Conservation (phyloP, 129 eudicot species). For the Arctium lappa region DNA sequence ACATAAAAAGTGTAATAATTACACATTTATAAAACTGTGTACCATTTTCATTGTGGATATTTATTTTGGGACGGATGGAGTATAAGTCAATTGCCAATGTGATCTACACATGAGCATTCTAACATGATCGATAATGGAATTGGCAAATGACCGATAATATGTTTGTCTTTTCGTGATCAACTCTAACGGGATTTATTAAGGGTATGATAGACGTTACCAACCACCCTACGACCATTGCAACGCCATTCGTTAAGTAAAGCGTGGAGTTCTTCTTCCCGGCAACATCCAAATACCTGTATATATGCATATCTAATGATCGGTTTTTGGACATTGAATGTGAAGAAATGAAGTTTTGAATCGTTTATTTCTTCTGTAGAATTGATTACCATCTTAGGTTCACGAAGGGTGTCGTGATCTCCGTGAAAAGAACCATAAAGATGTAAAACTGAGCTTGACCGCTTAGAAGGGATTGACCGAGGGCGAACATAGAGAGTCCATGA, state of each 20-base stretch:
- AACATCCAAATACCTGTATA: conserved; percentile 71
- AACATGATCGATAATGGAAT: neutral
- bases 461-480: conserved; percentile 59
- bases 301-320: neutral
- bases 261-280: conserved; percentile 70
- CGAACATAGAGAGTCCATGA: conserved; percentile 75
- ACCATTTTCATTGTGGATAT: neutral
- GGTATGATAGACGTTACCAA: conserved; percentile 52
- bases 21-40: neutral
- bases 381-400: conserved; percentile 82
- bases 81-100: neutral
- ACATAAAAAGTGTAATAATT: no score
- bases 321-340: neutral
- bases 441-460: conserved; percentile 75
- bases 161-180: neutral
- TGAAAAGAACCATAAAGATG: conserved; percentile 74
- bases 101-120: neutral
- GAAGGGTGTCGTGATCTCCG: conserved; percentile 83
- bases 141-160: neutral
- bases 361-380: neutral
- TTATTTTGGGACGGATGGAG: neutral
- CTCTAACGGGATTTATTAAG: neutral
- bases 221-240: conserved; percentile 83
- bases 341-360: neutral
- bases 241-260: conserved; percentile 62